Evolutionary conservation across 495 filamentous ascomycete genomes (phyloP).

Genomic region (Penicillium chermesinum): DNA sequence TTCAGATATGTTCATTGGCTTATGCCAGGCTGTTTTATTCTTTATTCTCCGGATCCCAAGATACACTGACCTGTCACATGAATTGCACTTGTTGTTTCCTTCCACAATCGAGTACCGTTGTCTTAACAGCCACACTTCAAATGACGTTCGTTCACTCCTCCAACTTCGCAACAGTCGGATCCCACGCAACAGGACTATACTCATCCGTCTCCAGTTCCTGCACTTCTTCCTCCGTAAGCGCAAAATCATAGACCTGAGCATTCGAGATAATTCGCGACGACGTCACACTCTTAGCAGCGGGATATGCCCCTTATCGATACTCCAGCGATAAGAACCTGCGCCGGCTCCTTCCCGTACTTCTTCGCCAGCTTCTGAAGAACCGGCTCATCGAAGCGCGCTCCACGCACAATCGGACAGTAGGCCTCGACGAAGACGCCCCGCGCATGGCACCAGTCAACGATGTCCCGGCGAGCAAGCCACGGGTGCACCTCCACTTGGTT

Average conservation of each 20-base stretch:
- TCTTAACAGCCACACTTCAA: neutral
- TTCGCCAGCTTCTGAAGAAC: constrained; percentile 44
- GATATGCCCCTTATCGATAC: constrained; percentile 47
- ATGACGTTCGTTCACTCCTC: constrained; percentile 6
- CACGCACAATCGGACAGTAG: constrained; percentile 59
- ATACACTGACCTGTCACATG: too few species aligned
- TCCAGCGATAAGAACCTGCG: constrained; percentile 64
- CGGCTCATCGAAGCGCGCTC: constrained; percentile 50
- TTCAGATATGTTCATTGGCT: too few species aligned
- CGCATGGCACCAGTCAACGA: constrained; percentile 50
- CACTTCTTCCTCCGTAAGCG: constrained; percentile 58
- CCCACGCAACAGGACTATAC: constrained; percentile 60
- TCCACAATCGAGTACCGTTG: neutral
- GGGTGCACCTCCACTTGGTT: constrained; percentile 70
- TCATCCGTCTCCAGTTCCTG: constrained; percentile 48
- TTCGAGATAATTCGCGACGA: constrained; percentile 62
- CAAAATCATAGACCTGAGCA: constrained; percentile 65
- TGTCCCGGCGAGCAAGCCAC: constrained; percentile 57
- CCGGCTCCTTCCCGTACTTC: constrained; percentile 56
- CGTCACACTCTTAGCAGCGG: constrained; percentile 76
- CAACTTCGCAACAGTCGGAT: constrained; percentile 15
- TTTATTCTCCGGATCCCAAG: too few species aligned
- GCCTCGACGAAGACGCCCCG: constrained; percentile 57
- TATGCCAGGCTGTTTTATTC: too few species aligned
- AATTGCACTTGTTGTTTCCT: too few species aligned